Evolutionary conservation across 441 rosid species (phyloP).

Genomic region (Populus hybrid): DNA sequence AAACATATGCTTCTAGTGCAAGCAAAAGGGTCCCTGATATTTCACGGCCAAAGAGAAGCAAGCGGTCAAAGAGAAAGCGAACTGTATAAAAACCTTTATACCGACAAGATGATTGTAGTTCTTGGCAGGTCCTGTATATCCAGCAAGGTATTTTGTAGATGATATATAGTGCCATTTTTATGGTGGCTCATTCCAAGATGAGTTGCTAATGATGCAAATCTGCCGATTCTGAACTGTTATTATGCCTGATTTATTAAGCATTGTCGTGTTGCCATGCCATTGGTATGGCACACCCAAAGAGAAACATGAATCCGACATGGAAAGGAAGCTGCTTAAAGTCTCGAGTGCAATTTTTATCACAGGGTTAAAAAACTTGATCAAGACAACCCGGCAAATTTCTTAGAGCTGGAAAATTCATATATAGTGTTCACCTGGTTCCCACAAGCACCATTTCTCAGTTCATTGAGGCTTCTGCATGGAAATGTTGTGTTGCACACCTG

Average conservation of each 20-base stretch:
- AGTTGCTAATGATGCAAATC: conserved; percentile 19
- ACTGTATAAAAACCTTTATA: conserved; percentile 45
- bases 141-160: conserved; percentile 30
- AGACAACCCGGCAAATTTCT: background rate
- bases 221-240: conserved; percentile 8
- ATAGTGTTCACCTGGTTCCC: background rate
- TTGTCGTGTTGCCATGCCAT: background rate
- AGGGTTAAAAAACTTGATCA: no score
- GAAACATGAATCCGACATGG: background rate
- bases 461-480: background rate
- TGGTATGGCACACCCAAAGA: background rate
- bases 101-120: conserved; percentile 29
- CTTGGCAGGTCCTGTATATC: conserved; percentile 41
- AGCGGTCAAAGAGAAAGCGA: conserved; percentile 83
- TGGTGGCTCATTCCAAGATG: conserved; percentile 31
- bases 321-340: background rate
- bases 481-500: background rate
- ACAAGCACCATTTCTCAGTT: background rate
- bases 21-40: conserved; percentile 57
- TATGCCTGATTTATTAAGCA: conserved; percentile 8
- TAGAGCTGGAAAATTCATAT: background rate
- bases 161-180: conserved; percentile 40
- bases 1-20: conserved; percentile 55
- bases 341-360: background rate
- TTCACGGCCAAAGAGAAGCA: conserved; percentile 74